Base-by-base conservation (phyloP, 2,329 filamentous ascomycete genomes). In the Fusarium acutatum region DNA sequence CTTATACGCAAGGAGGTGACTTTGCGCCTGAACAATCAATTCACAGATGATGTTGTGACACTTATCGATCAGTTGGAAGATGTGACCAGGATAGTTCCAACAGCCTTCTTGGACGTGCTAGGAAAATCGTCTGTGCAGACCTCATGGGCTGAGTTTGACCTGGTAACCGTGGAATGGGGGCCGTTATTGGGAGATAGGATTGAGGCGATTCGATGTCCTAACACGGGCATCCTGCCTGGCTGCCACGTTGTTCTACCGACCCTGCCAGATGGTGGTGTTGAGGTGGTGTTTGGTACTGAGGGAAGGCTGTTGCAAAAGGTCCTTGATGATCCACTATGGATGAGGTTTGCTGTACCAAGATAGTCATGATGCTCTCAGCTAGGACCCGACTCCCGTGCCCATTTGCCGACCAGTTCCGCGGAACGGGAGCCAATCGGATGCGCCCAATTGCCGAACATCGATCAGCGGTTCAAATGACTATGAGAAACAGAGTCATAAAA, bases 401-500 rank as follows among this genome's bases (percentile, higher is more conserved):
- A 52, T 15, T 35, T 52, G 30, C 49, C 49, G 49, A 22, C 3
- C 13, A 5, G 34, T 69, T 69, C 67, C 67, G 30, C 50, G 67
- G 68, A 67, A 57, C 22, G n/a, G 6, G 10, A 53, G 22, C 68
- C 68, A 71, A 71, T 71, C 67, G 67, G 68, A 71, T 38, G 61
- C 15, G 8, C 0, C 2, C 2, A 41, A 57, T 9, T 41, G 26
- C 43, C 37, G 41, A 43, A 2, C 17, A 7, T 17, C 2, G 2
- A 40, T 11, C 14, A 47, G 37, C 15, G 15, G 6, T 9, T 8
- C 1, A 20, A 53, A 68, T 68, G 41, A 38, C 41, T 26, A 49
- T 17, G 12, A 5, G 6, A 5, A 41, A 6, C 6, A 20, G 24
- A 11, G 7, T 1, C 28, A 22, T 9, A 5, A 7, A 7, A 15